Evolutionary conservation across 352 stramenopile genomes (phyloP).

Genomic region (Peronospora farinosa): DNA sequence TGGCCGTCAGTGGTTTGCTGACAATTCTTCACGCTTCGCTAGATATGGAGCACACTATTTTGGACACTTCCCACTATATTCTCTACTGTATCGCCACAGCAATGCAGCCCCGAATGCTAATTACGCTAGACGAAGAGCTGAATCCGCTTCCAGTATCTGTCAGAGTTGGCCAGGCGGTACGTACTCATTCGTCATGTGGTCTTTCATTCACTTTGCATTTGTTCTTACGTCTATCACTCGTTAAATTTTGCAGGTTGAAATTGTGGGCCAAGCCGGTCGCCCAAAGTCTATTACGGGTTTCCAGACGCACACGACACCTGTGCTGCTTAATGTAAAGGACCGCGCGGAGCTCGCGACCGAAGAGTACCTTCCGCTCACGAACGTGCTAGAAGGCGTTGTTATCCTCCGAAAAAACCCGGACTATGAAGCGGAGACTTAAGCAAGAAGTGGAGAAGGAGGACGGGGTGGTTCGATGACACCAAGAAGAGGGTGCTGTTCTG

Average conservation of each 20-base stretch:
- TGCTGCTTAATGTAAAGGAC: conserved; percentile 96
- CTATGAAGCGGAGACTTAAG: conserved; percentile 75
- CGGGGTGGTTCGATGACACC: conserved; percentile 7
- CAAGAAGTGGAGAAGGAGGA: conserved; percentile 11
- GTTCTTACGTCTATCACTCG: conserved; percentile 15
- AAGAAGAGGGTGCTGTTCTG: conserved; percentile 18
- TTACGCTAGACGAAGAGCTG: conserved; percentile 96
- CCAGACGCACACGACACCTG: conserved; percentile 98
- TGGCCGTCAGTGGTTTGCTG: conserved; percentile 93
- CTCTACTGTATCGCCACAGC: conserved; percentile 96
- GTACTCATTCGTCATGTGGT: conserved; percentile 13
- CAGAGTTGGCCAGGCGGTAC: conserved; percentile 96
- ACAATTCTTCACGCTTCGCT: conserved; percentile 94
- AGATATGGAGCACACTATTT: conserved; percentile 96
- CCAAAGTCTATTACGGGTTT: conserved; percentile 99
- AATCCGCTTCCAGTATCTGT: conserved; percentile 95
- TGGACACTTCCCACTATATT: conserved; percentile 98
- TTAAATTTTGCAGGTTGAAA: conserved; percentile 89
- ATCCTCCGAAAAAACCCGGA: conserved; percentile 98
- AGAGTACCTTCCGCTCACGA: conserved; percentile 93
- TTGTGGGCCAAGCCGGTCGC: conserved; percentile 97
- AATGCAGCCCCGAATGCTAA: conserved; percentile 98
- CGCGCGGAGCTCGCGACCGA: conserved; percentile 97
- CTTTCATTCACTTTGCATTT: conserved; percentile 1
- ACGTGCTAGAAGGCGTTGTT: conserved; percentile 97